Evolutionary conservation across 2,329 filamentous ascomycete species (phyloP).

Genomic region (Monilinia aucupariae): DNA sequence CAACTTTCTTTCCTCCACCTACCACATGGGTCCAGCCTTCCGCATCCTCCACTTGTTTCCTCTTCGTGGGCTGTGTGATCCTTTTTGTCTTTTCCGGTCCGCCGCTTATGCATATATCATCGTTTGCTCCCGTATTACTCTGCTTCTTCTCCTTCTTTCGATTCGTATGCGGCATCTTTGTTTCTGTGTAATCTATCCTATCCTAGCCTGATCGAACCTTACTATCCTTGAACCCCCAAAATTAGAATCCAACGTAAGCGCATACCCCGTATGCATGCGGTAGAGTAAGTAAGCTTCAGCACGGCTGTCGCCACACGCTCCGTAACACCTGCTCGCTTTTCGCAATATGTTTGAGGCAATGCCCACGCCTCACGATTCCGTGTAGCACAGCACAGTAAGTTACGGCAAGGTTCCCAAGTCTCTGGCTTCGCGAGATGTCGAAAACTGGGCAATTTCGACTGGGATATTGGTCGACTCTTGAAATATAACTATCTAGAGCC

Average conservation of each 20-base stretch:
- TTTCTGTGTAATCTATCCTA: background rate
- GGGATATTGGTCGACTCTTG: background rate
- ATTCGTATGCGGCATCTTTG: constrained; percentile 30
- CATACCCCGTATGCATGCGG: background rate
- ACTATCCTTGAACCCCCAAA: background rate
- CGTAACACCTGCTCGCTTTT: background rate
- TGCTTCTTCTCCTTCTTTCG: constrained; percentile 27
- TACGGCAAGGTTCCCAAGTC: background rate
- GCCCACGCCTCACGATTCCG: background rate
- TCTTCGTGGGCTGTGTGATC: constrained; percentile 29
- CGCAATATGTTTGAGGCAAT: background rate
- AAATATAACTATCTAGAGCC: too few relatives aligned
- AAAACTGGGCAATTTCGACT: background rate
- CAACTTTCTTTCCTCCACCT: constrained; percentile 18
- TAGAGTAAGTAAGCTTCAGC: constrained; percentile 4
- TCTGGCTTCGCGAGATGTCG: background rate
- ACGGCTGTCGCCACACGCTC: background rate
- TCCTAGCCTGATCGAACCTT: background rate
- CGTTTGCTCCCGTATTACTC: background rate
- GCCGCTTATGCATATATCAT: too few relatives aligned
- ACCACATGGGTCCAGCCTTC: constrained; percentile 37
- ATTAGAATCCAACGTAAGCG: constrained; percentile 4
- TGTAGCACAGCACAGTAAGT: background rate
- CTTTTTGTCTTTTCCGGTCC: constrained; percentile 13
- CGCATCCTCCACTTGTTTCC: constrained; percentile 30